Evolutionary conservation across 306 rosid species (phyloP).

Genomic region (Inga leiocalycina): DNA sequence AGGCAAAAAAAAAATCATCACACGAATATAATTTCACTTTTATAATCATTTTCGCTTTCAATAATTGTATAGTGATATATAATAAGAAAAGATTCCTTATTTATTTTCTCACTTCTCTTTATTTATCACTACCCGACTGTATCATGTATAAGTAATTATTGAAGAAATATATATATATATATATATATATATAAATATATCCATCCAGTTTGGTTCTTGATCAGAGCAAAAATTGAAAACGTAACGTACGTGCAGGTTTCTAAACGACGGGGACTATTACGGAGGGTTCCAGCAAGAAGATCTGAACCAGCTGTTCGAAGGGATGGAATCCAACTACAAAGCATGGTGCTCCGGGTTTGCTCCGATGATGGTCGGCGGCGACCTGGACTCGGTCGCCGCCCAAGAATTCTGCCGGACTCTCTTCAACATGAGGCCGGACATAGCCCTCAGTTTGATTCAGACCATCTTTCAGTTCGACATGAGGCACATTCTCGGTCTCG

Average conservation of each 20-base stretch:
- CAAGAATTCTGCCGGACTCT: slow-evolving; percentile 43
- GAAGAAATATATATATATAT: no score
- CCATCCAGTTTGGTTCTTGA: neutral
- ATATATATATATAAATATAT: no score
- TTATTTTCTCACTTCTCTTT: neutral
- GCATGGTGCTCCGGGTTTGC: slow-evolving; percentile 80
- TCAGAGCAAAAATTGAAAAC: neutral
- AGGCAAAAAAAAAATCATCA: no score
- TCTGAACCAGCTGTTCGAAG: slow-evolving; percentile 33
- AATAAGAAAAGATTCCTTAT: neutral
- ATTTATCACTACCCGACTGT: no score
- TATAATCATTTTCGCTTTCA: no score
- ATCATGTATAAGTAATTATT: no score
- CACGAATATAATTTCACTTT: no score
- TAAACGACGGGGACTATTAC: slow-evolving; percentile 29
- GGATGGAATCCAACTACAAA: slow-evolving; percentile 41
- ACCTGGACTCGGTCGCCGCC: slow-evolving; percentile 67
- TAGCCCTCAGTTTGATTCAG: slow-evolving; percentile 34
- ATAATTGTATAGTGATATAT: no score
- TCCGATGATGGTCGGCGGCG: slow-evolving; percentile 65
- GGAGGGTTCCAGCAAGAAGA: slow-evolving; percentile 42
- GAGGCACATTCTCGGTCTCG: slow-evolving; percentile 30
- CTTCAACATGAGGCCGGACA: slow-evolving; percentile 40
- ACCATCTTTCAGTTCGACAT: slow-evolving; percentile 38
- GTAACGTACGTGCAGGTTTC: slow-evolving; percentile 17